Base-by-base conservation (phyloP, 257 asterid genomes). In the Capsicum rhomboideum region DNA sequence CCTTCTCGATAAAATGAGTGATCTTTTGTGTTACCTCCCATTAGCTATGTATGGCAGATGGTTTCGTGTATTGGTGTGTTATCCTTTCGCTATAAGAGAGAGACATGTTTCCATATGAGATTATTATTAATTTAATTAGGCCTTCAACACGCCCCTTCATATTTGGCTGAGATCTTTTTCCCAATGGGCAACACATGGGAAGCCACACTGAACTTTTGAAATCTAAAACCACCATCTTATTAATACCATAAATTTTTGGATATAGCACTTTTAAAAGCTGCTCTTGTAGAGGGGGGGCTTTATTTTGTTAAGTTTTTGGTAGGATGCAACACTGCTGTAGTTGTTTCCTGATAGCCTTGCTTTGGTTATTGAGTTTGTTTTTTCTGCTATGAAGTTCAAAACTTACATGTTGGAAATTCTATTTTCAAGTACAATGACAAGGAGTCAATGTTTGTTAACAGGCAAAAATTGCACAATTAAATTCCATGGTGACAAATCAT, bases 381-480 rank as follows among this genome's bases (percentile, higher is more conserved):
- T 34, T 10, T 46, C 46, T 28, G 83, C 44, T 59, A 44, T 29
- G 61, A 75, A 46, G 80, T 84, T 52, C 40, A 11, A 46, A n/a
- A 17, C 74, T 82, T 40, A 2, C 26, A 74, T 64, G 82, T 53
- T 68, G 20, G 55, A 26, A 46, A 37, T 49, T 46, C 80, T 84
- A 54, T 46, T 26, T 44, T 56, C 34, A 77, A 79, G 50, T 58
- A 67, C 40, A 56, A 29, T 66, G 74, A 75, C 50, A 28, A 18
- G 61, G 42, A 29, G 63, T 54, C 64, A 59, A 7, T 69, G 29
- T 81, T 78, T 54, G 20, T 67, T 59, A 83, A 86, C 98, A 96
- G 99, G 94, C 97, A 82, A 93, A 89, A 85, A 92, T 93, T 77
- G 91, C 91, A 83, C 95, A 95, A 83, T 53, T 94, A 83, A 87